Percentiles rank a stretch among this genome's conserved stretches.
Evolutionary conservation across 768 basidiomycete genomes (phyloP).

Genomic region (Lentinula aciculospora): DNA sequence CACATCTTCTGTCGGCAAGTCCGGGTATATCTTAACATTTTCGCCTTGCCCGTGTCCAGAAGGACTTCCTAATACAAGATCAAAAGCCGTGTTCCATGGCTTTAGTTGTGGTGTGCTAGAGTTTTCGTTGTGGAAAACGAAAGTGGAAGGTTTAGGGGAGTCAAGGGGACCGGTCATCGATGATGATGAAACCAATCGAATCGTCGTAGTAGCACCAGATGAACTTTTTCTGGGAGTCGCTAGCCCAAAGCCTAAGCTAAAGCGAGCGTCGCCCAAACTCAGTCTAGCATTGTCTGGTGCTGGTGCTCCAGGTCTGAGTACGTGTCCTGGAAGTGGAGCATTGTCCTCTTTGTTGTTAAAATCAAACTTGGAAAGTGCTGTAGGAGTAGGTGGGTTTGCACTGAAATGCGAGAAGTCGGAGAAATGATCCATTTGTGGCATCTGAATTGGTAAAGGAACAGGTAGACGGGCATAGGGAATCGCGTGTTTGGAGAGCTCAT

Average conservation of each 20-base stretch:
- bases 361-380: conserved; percentile 15
- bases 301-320: conserved; percentile 52
- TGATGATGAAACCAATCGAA: conserved; percentile 37
- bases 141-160: conserved; percentile 19
- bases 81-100: conserved; percentile 63
- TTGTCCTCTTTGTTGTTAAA: conserved; percentile 26
- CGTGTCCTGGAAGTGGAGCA: conserved; percentile 55
- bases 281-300: conserved; percentile 57
- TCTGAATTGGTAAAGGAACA: conserved; percentile 18
- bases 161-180: conserved; percentile 10
- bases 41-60: conserved; percentile 27
- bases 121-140: not conserved
- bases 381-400: conserved; percentile 12
- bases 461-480: conserved; percentile 40
- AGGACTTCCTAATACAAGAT: conserved; percentile 59
- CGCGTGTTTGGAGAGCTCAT: conserved; percentile 34
- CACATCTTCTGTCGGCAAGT: conserved; percentile 5
- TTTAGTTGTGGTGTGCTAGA: conserved; percentile 55
- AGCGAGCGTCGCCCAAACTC: conserved; percentile 36
- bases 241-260: conserved; percentile 21
- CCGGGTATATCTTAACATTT: conserved; percentile 31
- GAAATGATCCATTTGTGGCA: conserved; percentile 45
- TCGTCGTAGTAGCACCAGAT: conserved; percentile 43
- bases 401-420: conserved; percentile 33
- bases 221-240: conserved; percentile 31